phyloP scores from a whole-genome alignment of 345 rosid species.

The Lumnitzera racemosa region DNA sequence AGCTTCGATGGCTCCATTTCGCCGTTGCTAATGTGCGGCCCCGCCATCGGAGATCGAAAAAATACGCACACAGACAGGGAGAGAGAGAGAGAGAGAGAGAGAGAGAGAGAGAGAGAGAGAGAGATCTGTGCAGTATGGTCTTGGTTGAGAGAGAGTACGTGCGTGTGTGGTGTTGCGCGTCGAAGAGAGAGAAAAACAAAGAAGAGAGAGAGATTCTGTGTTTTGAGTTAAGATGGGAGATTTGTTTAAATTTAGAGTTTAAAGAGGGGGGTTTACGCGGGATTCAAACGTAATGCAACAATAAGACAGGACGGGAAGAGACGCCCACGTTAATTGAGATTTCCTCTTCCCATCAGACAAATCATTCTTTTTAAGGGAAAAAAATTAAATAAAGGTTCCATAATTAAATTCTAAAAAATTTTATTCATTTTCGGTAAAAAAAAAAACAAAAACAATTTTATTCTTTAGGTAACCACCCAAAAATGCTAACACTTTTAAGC shows the following conservation, averaged over 20 bases:
- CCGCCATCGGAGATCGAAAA: slow-evolving; percentile 26
- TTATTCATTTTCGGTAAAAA: too few relatives aligned
- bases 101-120: slow-evolving; percentile 5
- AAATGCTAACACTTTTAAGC: too few relatives aligned
- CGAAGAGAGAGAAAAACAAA: not conserved
- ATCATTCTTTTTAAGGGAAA: too few relatives aligned
- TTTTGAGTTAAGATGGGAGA: too few relatives aligned
- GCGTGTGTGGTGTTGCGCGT: not conserved
- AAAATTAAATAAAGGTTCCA: too few relatives aligned
- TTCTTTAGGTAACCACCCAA: too few relatives aligned
- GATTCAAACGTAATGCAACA: slow-evolving; percentile 9
- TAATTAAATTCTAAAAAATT: too few relatives aligned
- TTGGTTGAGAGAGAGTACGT: not conserved
- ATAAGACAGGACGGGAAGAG: too few relatives aligned
- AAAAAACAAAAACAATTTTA: too few relatives aligned
- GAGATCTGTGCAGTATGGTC: not conserved
- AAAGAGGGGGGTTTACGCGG: slow-evolving; percentile 25
- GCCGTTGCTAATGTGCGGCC: slow-evolving; percentile 23
- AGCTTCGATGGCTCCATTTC: slow-evolving; percentile 18
- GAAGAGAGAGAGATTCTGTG: too few relatives aligned
- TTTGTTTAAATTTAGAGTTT: not conserved
- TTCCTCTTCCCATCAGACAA: too few relatives aligned
- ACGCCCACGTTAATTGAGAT: too few relatives aligned
- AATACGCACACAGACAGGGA: slow-evolving; percentile 3
- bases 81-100: slow-evolving; percentile 9